Conservation (phyloP, 306 rosid genomes). For the barrel medic (Medicago truncatula) region MtrunA17r5.0-ANR NC_053048.1:2657501-2658000, state of each 20-base stretch:
- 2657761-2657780: too few relatives aligned
- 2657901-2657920: not conserved
- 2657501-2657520: constrained; percentile 19
- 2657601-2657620: not conserved
- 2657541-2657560: not conserved
- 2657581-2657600: not conserved
- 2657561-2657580: not conserved
- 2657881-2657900: not conserved
- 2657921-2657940: constrained; percentile 5
- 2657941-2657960: not conserved
- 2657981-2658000: constrained; percentile 18
- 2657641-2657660: not conserved
- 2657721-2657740: too few relatives aligned
- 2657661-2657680: too few relatives aligned
- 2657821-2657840: too few relatives aligned
- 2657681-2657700: too few relatives aligned
- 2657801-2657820: too few relatives aligned
- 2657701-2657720: too few relatives aligned
- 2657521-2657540: constrained; percentile 2
- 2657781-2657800: too few relatives aligned
- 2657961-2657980: constrained; percentile 21
- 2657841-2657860: not conserved
- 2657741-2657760: too few relatives aligned
- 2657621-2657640: not conserved
- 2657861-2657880: not conserved